These are phyloP conservation scores for Thalia dealbata DNA, from an alignment of 176 grass and related monocot genomes.

Conservation along the genomic window DNA sequence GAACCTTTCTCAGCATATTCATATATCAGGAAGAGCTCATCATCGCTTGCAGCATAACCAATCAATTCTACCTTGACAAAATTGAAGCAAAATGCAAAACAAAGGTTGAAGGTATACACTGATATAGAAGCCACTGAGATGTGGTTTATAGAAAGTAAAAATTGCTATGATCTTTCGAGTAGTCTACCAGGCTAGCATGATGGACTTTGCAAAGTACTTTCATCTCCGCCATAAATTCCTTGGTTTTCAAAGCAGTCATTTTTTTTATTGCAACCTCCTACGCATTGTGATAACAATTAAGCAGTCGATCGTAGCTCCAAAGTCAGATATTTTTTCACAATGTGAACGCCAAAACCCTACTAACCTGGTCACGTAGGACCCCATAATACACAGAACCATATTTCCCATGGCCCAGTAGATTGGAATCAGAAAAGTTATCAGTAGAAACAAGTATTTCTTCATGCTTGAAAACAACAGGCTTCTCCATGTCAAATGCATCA, in stretches of 20 bases:
- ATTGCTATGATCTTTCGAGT: constrained; percentile 18
- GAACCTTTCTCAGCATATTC: constrained; percentile 97
- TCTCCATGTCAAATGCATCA: constrained; percentile 87
- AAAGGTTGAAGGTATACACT: constrained; percentile 25
- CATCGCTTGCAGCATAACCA: constrained; percentile 91
- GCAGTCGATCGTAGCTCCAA: neutral
- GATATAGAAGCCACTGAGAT: neutral
- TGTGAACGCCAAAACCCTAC: neutral
- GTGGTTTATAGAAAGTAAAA: constrained; percentile 9
- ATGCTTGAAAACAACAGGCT: constrained; percentile 71
- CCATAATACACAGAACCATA: constrained; percentile 98
- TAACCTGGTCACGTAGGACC: constrained; percentile 86
- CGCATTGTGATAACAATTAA: constrained; percentile 8
- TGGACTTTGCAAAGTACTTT: constrained; percentile 99
- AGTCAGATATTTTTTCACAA: constrained; percentile 18
- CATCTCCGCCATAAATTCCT: constrained; percentile 94
- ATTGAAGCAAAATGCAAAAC: constrained; percentile 27
- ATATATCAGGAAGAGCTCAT: constrained; percentile 92
- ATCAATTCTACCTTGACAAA: constrained; percentile 99
- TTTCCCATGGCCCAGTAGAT: constrained; percentile 95
- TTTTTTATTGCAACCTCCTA: constrained; percentile 98
- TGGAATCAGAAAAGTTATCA: constrained; percentile 87
- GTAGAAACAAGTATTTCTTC: constrained; percentile 85
- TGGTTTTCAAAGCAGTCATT: constrained; percentile 97
- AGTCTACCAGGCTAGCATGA: constrained; percentile 89